Evolutionary conservation across 75 land plant species (phyloP), one percentile per base, ranked within the genome.

Genomic region (Isoetes taiwanensis): DNA sequence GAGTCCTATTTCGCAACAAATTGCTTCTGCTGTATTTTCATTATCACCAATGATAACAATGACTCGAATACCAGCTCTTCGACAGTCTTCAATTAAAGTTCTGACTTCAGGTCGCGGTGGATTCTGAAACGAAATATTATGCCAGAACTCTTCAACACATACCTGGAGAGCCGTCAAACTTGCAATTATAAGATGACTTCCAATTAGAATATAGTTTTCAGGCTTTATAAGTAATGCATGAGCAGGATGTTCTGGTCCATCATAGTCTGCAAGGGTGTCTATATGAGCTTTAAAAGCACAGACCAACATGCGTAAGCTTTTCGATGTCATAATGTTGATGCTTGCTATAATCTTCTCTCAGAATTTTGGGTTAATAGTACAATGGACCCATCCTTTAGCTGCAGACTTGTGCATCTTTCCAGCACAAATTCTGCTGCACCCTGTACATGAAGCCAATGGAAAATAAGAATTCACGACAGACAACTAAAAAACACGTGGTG

Each of bases 21-120:
- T 70, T 12, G 72, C 72, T 54, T 70, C 72, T 4, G 72, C 72
- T 37, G 72, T 70, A 30, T 43, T 70, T 34, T 70, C 64, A 54
- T 70, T 70, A 28, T 70, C 72, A 19, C 72, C 72, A 32, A 66
- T 70, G 32, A 70, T 70, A 6, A 70, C 72, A n/a, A 70, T 31
- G 20, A 70, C 72, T 20, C 72, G 54, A 3, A 70, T 64, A 2
- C 72, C 72, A 30, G 72, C 72, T 33, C 31, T 19, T 43, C 58
- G 57, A 56, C 72, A 70, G 43, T 70, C 67, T 32, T 63, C 54
- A 30, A 70, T 70, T n/a, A 66, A 65, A n/a, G 32, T 28, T 20
- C 58, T 57, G 33, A 70, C 72, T 57, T 70, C 72, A 58, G 32
- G 17, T 43, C 72, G 57, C 3, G 72, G 72, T 26, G 72, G 72